Conservation (phyloP, 805 yeast genomes). For the Teunomyces barrocoloradensis region DNA sequence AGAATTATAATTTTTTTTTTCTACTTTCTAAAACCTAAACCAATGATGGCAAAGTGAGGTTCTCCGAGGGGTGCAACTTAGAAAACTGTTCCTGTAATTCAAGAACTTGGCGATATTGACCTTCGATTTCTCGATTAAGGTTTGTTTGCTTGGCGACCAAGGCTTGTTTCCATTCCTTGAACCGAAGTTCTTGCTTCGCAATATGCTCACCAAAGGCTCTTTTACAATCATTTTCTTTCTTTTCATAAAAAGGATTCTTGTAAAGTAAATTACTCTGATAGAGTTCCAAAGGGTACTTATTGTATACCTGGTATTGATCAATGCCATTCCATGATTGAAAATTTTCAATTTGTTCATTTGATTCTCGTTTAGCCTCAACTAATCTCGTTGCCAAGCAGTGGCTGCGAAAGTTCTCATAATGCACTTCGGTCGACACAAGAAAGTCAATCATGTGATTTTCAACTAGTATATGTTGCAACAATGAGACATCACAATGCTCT, state of each 20-base stretch:
- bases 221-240: slow-evolving; percentile 43
- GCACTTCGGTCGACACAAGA: slow-evolving; percentile 69
- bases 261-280: slow-evolving; percentile 41
- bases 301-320: slow-evolving; percentile 38
- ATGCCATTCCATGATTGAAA: slow-evolving; percentile 20
- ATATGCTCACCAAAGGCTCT: slow-evolving; percentile 44
- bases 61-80: background rate
- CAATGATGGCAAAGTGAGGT: background rate
- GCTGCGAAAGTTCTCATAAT: slow-evolving; percentile 68
- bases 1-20: background rate
- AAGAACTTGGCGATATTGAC: background rate
- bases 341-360: background rate
- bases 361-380: slow-evolving; percentile 13
- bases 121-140: slow-evolving; percentile 54
- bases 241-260: slow-evolving; percentile 46
- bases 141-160: slow-evolving; percentile 53
- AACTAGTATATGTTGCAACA: slow-evolving; percentile 63
- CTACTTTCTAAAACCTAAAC: background rate
- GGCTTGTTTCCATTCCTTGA: slow-evolving; percentile 60
- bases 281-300: slow-evolving; percentile 29
- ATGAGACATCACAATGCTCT: slow-evolving; percentile 71
- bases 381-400: slow-evolving; percentile 52
- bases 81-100: background rate
- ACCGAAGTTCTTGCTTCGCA: slow-evolving; percentile 50
- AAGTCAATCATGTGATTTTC: slow-evolving; percentile 75